Conservation (phyloP, 495 filamentous ascomycete genomes). For the Xeromyces bisporus region DNA sequence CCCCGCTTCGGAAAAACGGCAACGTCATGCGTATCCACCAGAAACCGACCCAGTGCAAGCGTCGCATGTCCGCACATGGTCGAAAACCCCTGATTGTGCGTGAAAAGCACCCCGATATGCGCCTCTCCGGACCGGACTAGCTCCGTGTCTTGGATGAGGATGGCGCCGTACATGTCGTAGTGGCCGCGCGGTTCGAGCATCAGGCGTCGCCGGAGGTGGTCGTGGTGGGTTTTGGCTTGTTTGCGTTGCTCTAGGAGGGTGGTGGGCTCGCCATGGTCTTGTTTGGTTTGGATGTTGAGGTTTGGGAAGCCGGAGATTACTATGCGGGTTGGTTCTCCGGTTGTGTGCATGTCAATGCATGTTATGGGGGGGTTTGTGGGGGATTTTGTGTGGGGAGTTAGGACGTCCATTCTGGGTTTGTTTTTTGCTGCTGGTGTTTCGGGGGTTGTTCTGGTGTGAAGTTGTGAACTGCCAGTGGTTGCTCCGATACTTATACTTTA, state of each 20-base stretch:
- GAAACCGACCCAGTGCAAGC: conserved; percentile 19
- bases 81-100: conserved; percentile 59
- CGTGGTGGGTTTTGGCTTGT: conserved; percentile 9
- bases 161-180: conserved; percentile 19
- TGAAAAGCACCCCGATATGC: conserved; percentile 31
- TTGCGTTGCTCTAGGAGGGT: conserved; percentile 15
- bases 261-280: too few relatives aligned
- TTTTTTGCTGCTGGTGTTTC: not conserved
- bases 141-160: conserved; percentile 14
- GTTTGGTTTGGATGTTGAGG: too few relatives aligned
- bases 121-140: conserved; percentile 22
- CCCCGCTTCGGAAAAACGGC: conserved; percentile 10
- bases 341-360: conserved; percentile 22
- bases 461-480: too few relatives aligned
- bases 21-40: conserved; percentile 12
- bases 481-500: too few relatives aligned
- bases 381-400: too few relatives aligned
- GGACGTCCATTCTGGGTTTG: conserved; percentile 39
- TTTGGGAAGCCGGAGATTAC: conserved; percentile 15
- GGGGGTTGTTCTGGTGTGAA: not conserved
- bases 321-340: conserved; percentile 18
- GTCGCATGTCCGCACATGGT: conserved; percentile 49
- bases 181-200: conserved; percentile 21
- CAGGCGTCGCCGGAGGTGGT: conserved; percentile 12
- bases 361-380: conserved; percentile 18